These are phyloP conservation scores for Penstemon newberryi DNA, from an alignment of 257 asterid species.

Conservation along the genomic window DNA sequence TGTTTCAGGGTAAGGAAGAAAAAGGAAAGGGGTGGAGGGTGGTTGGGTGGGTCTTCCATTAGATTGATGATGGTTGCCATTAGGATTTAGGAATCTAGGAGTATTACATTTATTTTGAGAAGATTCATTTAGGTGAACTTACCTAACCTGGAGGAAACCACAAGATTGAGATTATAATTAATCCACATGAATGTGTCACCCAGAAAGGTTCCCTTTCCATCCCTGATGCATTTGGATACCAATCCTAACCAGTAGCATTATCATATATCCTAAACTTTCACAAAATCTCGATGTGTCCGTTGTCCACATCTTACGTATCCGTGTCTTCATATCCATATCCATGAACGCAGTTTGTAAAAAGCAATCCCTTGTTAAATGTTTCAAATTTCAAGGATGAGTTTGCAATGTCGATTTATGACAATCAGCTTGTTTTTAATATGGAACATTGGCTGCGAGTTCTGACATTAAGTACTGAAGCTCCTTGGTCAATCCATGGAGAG, in stretches of 20 bases:
- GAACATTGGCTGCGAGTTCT: not conserved
- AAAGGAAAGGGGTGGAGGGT: not conserved
- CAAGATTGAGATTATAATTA: not conserved
- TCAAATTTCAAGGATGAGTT: not conserved
- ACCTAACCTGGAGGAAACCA: not conserved
- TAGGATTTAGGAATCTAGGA: too few relatives aligned
- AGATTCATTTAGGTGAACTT: slow-evolving; percentile 8
- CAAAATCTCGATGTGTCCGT: too few relatives aligned
- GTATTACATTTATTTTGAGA: not conserved
- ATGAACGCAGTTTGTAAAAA: too few relatives aligned
- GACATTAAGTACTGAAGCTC: slow-evolving; percentile 7
- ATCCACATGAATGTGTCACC: not conserved
- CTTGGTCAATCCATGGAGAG: not conserved
- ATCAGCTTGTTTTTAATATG: slow-evolving; percentile 1
- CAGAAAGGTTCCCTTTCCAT: not conserved
- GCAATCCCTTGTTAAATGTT: not conserved
- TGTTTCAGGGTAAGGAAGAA: not conserved
- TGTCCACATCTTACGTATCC: too few relatives aligned
- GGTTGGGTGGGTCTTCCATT: slow-evolving; percentile 16
- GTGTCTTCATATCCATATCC: too few relatives aligned
- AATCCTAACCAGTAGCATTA: not conserved
- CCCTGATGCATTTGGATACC: not conserved
- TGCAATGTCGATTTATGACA: not conserved
- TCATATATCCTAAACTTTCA: too few relatives aligned
- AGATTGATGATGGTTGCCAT: slow-evolving; percentile 14